phyloP scores from a whole-genome alignment of 768 basidiomycete species.

The Lanmaoa rubissima region DNA sequence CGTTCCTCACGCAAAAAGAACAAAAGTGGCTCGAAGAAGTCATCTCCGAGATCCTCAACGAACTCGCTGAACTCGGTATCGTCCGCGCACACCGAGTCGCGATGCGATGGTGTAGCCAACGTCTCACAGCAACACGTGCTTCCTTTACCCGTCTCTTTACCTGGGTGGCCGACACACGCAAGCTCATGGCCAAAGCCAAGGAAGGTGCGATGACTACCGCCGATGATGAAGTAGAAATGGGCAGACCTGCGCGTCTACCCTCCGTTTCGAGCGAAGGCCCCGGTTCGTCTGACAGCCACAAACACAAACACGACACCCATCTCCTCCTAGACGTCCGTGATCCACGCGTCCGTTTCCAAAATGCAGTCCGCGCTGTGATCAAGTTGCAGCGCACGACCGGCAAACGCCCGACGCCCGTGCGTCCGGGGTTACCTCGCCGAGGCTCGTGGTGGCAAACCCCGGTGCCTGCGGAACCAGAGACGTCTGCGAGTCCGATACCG shows the following conservation, averaged over 20 bases:
- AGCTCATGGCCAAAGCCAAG: background rate
- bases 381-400: slow-evolving; percentile 35
- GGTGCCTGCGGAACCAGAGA: background rate
- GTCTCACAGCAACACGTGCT: slow-evolving; percentile 7
- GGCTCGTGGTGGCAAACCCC: slow-evolving; percentile 29
- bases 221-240: background rate
- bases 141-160: slow-evolving; percentile 11
- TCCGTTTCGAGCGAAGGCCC: slow-evolving; percentile 8
- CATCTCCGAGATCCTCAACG: slow-evolving; percentile 24
- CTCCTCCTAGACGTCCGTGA: slow-evolving; percentile 21
- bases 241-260: background rate
- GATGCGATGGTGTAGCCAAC: slow-evolving; percentile 23
- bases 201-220: background rate
- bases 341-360: slow-evolving; percentile 36
- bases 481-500: slow-evolving; percentile 15
- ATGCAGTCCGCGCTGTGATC: slow-evolving; percentile 43
- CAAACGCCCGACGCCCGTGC: slow-evolving; percentile 18
- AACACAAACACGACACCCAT: slow-evolving; percentile 3
- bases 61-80: slow-evolving; percentile 19
- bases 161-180: slow-evolving; percentile 11
- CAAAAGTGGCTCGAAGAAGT: slow-evolving; percentile 47
- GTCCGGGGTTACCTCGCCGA: slow-evolving; percentile 25
- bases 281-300: background rate
- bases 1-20: slow-evolving; percentile 42
- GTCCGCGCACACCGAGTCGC: slow-evolving; percentile 25